Percentiles rank a stretch among this genome's conserved stretches.
Conservation (phyloP, 2,329 filamentous ascomycete species). For the Furcasterigmium furcatum region DNA sequence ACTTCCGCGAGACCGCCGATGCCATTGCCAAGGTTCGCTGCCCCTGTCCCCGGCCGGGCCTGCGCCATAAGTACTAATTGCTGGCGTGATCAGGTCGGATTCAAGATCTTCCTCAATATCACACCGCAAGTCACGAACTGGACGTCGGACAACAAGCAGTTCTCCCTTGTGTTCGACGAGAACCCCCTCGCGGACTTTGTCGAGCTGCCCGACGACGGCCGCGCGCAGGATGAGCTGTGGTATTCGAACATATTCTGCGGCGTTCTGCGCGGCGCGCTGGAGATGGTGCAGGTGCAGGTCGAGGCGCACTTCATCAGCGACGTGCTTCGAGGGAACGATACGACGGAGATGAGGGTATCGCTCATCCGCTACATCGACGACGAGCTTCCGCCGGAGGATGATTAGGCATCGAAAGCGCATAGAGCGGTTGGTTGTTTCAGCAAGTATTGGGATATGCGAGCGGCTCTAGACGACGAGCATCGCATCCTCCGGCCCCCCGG, state of each 20-base stretch:
- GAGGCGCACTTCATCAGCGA: slow-evolving; percentile 97
- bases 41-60: not conserved
- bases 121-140: slow-evolving; percentile 92
- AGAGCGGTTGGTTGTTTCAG: too few species aligned
- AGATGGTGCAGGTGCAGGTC: slow-evolving; percentile 99
- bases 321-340: slow-evolving; percentile 87
- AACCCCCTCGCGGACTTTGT: slow-evolving; percentile 97
- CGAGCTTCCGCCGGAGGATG: slow-evolving; percentile 94
- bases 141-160: slow-evolving; percentile 94
- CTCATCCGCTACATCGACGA: slow-evolving; percentile 94
- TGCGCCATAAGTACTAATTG: slow-evolving; percentile 9
- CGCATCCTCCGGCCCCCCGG: too few species aligned
- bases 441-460: too few species aligned
- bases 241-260: slow-evolving; percentile 97
- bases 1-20: slow-evolving; percentile 94
- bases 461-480: too few species aligned
- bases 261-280: slow-evolving; percentile 82
- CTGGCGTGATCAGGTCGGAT: slow-evolving; percentile 77
- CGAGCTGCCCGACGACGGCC: slow-evolving; percentile 91
- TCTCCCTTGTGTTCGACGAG: slow-evolving; percentile 94
- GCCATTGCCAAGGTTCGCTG: slow-evolving; percentile 80
- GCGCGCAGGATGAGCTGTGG: slow-evolving; percentile 95
- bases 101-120: slow-evolving; percentile 98
- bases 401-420: too few species aligned
- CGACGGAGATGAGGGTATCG: slow-evolving; percentile 93